Conservation (phyloP, 345 rosid species). For the Kernera saxatilis region DNA sequence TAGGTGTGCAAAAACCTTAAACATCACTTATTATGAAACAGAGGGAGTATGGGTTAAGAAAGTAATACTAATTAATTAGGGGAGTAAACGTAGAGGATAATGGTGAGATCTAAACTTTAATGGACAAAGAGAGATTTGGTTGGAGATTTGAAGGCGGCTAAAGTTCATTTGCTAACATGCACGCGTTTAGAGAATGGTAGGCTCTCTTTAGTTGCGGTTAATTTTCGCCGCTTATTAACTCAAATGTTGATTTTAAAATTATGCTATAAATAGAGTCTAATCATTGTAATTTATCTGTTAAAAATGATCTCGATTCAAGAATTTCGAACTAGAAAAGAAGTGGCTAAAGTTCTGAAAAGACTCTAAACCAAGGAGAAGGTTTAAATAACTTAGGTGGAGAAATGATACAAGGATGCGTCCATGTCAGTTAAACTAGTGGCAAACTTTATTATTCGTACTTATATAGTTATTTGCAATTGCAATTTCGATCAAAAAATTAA, state of each 20-base stretch:
- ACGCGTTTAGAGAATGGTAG: constrained; percentile 6
- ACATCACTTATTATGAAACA: no score
- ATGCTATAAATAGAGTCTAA: neutral
- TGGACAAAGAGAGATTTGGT: constrained; percentile 15
- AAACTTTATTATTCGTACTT: neutral
- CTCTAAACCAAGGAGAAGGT: neutral
- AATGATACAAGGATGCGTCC: neutral
- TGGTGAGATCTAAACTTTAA: constrained; percentile 19
- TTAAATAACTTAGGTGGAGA: no score
- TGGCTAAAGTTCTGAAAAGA: neutral
- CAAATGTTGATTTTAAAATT: neutral
- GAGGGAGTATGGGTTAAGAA: constrained; percentile 4
- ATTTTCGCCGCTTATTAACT: constrained; percentile 26
- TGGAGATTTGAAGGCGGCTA: constrained; percentile 36
- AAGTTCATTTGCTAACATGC: constrained; percentile 19
- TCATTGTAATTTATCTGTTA: neutral
- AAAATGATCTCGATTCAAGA: neutral
- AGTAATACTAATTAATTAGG: constrained; percentile 14
- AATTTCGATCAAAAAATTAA: no score
- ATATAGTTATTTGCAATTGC: no score
- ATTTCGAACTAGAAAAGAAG: neutral
- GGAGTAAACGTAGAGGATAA: constrained; percentile 19
- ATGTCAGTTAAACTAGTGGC: neutral
- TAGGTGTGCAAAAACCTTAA: no score
- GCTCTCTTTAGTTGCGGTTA: constrained; percentile 19